Evolutionary conservation across 2,329 filamentous ascomycete genomes (phyloP).

Genomic region (Blumeria graminis): DNA sequence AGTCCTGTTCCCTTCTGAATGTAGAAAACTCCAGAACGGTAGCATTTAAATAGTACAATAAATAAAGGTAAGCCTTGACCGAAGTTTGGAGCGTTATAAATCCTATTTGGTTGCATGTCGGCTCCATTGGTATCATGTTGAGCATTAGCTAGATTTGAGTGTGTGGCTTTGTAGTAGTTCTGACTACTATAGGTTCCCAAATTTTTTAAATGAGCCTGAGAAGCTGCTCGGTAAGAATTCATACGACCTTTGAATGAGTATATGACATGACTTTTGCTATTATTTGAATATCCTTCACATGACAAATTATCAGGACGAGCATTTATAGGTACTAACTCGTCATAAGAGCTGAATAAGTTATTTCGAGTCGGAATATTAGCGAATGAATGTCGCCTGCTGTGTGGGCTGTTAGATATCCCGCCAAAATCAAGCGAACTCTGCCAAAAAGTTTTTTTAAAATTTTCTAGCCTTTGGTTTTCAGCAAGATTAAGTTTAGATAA

Average conservation of each 20-base stretch:
- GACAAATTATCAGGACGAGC: constrained; percentile 15
- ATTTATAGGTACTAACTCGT: constrained; percentile 19
- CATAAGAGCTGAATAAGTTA: constrained; percentile 35
- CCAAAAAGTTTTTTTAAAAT: constrained; percentile 45
- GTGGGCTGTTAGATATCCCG: constrained; percentile 34
- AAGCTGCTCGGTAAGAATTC: constrained; percentile 15
- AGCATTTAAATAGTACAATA: constrained; percentile 91
- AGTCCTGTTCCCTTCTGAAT: constrained; percentile 88
- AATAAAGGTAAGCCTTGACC: constrained; percentile 50
- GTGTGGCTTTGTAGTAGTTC: constrained; percentile 7
- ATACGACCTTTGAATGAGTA: constrained; percentile 15
- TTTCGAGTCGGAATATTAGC: constrained; percentile 42
- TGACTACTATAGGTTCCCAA: constrained; percentile 7
- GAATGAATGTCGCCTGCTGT: constrained; percentile 62
- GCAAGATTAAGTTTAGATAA: constrained; percentile 18
- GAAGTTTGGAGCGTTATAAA: constrained; percentile 35
- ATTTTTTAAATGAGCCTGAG: constrained; percentile 9
- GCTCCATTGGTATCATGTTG: constrained; percentile 19
- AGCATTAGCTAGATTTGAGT: constrained; percentile 9
- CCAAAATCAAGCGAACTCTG: constrained; percentile 46
- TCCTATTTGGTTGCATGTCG: constrained; percentile 34
- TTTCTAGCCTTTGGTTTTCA: constrained; percentile 38
- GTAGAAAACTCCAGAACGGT: constrained; percentile 86
- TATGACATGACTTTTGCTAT: constrained; percentile 12
- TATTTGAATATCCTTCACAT: constrained; percentile 12